These are phyloP conservation scores for Gossypium stocksii DNA, from an alignment of 345 rosid species.

Conservation along the genomic window DNA sequence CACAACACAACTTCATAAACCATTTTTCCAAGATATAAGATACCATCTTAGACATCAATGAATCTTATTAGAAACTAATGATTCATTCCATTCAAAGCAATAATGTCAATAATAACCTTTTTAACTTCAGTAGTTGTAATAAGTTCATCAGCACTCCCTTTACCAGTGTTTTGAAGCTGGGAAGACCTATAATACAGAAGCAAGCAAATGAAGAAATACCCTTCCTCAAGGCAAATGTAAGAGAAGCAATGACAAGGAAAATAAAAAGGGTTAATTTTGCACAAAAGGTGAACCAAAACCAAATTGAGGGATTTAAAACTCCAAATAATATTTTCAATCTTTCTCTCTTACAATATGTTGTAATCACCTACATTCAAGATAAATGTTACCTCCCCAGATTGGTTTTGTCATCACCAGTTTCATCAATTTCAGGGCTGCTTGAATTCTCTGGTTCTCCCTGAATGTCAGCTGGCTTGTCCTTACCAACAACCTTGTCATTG, in stretches of 20 bases:
- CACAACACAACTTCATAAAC: constrained; percentile 3
- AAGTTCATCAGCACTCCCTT: constrained; percentile 36
- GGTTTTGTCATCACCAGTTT: constrained; percentile 18
- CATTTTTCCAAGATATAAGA: neutral
- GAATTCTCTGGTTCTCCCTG: constrained; percentile 23
- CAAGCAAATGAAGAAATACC: constrained; percentile 10
- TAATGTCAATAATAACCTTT: constrained; percentile 49
- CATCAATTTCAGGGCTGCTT: constrained; percentile 18
- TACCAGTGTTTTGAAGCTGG: constrained; percentile 36
- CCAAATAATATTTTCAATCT: constrained; percentile 1
- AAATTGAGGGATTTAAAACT: neutral
- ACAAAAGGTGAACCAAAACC: neutral
- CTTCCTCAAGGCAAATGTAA: constrained; percentile 8
- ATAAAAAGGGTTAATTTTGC: neutral
- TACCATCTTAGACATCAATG: neutral
- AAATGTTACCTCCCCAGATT: constrained; percentile 36
- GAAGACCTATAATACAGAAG: constrained; percentile 36
- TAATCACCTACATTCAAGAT: constrained; percentile 4
- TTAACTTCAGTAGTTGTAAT: constrained; percentile 34
- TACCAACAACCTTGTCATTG: constrained; percentile 23
- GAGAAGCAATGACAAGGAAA: neutral
- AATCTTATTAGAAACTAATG: neutral
- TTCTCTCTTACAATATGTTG: neutral
- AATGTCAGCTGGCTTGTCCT: constrained; percentile 23
- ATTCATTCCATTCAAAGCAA: neutral